These are phyloP conservation scores for Talaromyces sp. DNA, from an alignment of 2,329 filamentous ascomycete genomes.

Conservation along the genomic window DNA sequence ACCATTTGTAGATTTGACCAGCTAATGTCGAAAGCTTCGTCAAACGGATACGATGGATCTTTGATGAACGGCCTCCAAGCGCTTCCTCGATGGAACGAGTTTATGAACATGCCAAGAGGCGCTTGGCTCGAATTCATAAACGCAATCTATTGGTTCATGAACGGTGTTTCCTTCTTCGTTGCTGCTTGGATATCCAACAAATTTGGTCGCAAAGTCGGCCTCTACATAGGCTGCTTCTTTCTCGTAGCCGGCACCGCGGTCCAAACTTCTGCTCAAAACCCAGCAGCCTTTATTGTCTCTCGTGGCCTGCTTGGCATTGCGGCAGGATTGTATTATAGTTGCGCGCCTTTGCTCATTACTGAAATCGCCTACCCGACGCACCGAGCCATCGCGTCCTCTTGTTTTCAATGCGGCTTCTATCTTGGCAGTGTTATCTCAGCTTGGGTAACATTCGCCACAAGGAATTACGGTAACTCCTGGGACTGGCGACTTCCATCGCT, in stretches of 20 bases:
- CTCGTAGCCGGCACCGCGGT: background rate
- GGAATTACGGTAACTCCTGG: no score
- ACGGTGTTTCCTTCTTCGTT: conserved; percentile 36
- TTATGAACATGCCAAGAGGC: conserved; percentile 37
- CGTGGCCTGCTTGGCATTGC: no score
- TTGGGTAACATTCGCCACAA: no score
- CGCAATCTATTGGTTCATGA: conserved; percentile 43
- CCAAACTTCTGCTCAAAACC: background rate
- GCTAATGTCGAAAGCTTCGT: conserved; percentile 33
- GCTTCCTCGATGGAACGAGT: conserved; percentile 36
- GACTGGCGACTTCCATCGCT: no score
- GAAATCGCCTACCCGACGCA: no score
- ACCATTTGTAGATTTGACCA: no score
- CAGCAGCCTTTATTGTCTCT: no score
- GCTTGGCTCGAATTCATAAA: conserved; percentile 45
- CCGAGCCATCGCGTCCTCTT: no score
- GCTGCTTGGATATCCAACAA: background rate
- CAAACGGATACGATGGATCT: conserved; percentile 5
- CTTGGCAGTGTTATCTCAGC: no score
- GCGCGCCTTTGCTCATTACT: no score
- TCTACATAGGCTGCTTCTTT: background rate
- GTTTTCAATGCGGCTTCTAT: no score
- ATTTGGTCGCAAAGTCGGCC: background rate
- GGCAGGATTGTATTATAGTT: no score
- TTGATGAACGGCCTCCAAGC: conserved; percentile 45